A percentile compares a stretch with the other conserved stretches of the same genome.
phyloP scores from a whole-genome alignment of 495 filamentous ascomycete genomes.

The Podospora pseudoanserina region DNA sequence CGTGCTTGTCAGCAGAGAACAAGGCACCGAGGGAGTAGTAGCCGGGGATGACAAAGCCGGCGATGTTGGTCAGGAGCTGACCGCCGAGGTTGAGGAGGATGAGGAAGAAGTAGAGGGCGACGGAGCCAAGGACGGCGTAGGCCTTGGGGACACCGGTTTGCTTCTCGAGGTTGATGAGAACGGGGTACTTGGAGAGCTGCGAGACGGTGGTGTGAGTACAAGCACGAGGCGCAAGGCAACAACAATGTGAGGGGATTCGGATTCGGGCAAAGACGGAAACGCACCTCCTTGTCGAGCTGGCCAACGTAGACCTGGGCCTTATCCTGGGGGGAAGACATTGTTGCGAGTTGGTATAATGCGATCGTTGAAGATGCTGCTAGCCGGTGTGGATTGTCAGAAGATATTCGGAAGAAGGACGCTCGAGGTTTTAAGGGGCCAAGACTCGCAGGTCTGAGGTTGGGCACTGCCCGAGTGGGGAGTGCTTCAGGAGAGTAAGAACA shows the following conservation, averaged over 20 bases:
- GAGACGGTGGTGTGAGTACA: conserved; percentile 19
- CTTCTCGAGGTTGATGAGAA: conserved; percentile 94
- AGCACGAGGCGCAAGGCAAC: background rate
- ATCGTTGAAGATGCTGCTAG: conserved; percentile 15
- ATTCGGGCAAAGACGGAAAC: conserved; percentile 33
- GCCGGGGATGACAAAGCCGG: conserved; percentile 87
- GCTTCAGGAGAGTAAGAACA: background rate
- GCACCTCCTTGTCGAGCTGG: conserved; percentile 96
- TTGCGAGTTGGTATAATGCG: conserved; percentile 19
- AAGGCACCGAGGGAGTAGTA: conserved; percentile 94
- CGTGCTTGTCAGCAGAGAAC: conserved; percentile 72
- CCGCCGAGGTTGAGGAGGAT: conserved; percentile 99
- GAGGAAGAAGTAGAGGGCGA: conserved; percentile 90
- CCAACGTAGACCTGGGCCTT: conserved; percentile 82
- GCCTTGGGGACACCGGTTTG: conserved; percentile 94
- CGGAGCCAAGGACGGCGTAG: conserved; percentile 85
- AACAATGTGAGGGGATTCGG: conserved; percentile 9
- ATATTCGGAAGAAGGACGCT: background rate
- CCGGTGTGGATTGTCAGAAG: conserved; percentile 8
- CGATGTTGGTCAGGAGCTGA: conserved; percentile 93
- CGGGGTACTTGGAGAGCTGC: conserved; percentile 93
- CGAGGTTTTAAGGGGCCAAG: background rate
- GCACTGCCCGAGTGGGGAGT: conserved; percentile 1
- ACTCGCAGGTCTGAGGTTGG: background rate
- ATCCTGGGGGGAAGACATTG: conserved; percentile 79